Percentiles rank a stretch among this genome's conserved stretches.
Evolutionary conservation across 352 stramenopile species (phyloP).

Genomic region (Phytophthora syringae): DNA sequence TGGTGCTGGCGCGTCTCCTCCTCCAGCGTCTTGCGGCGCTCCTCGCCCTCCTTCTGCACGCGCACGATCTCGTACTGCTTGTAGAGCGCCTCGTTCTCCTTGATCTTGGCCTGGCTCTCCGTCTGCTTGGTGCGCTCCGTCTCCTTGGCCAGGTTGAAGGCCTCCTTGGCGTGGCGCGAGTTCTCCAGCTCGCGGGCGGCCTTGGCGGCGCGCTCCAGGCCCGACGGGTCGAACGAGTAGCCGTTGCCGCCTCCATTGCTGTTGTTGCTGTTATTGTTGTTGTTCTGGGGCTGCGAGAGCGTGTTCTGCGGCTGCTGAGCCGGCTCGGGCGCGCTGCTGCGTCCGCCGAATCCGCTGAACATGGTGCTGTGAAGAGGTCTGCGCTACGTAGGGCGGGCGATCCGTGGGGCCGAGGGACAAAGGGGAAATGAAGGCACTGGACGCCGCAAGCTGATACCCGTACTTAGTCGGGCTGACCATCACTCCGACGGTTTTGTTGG

Average conservation of each 20-base stretch:
- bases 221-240: conserved; percentile 96
- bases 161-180: conserved; percentile 92
- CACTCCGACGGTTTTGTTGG: conserved; percentile 19
- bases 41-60: conserved; percentile 96
- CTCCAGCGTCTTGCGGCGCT: conserved; percentile 97
- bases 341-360: conserved; percentile 71
- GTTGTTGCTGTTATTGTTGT: conserved; percentile 14
- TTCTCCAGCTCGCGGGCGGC: conserved; percentile 97
- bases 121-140: conserved; percentile 96
- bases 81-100: conserved; percentile 93
- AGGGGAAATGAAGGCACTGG: conserved; percentile 34
- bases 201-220: conserved; percentile 97
- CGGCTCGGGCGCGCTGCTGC: conserved; percentile 36
- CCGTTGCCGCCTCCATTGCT: conserved; percentile 38
- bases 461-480: conserved; percentile 26
- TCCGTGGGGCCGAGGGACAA: conserved; percentile 21
- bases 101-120: conserved; percentile 92
- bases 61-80: conserved; percentile 95
- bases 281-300: conserved; percentile 44
- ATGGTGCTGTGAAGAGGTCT: conserved; percentile 33
- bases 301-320: conserved; percentile 36
- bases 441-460: conserved; percentile 38
- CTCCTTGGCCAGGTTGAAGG: conserved; percentile 96
- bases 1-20: conserved; percentile 98
- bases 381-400: neutral